Evolutionary conservation across 331 rosid species (phyloP), one percentile per base, ranked within the genome.

Genomic region (Cydonia oblonga): DNA sequence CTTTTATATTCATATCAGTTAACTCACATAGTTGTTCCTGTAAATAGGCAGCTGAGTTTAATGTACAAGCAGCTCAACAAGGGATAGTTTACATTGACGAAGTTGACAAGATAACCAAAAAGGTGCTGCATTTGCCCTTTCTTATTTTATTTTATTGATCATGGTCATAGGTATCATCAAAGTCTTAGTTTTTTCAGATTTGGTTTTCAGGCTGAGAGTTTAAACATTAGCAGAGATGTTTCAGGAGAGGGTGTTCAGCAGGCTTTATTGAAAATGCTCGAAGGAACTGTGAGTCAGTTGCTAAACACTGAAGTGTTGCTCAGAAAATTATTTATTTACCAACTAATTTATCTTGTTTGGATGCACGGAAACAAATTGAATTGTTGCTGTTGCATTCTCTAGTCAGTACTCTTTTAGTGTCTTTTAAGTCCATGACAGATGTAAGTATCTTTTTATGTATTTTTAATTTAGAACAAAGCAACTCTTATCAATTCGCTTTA

Each of bases 231-330:
- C 80, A 86, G 98, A 75, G 98, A 95, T 83, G 98, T 95, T 58
- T 95, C 98, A 1, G 98, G 98, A 11, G 98, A 95, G 80, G 98
- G 98, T 72, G 98, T 95, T 80, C 98, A 95, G 71, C 97, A 95
- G 81, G 98, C 97, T 68, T 83, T 95, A 32, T 84, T 95, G 53
- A 95, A 95, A 87, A 91, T 95, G 97, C 96, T 95, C 35, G 98
- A 95, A 87, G 98, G 98, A 75, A 95, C 96, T n/a, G 98, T 93
- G 84, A 81, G 98, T 89, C 71, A 69, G 72, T 59, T 25, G 64
- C 76, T 60, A 60, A 66, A 28, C 44, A 22, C 33, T 79, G 46
- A 20, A 58, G 38, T 59, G 20, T 69, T 68, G 67, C 28, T 49
- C 72, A 14, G 7, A 11, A 20, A 15, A 29, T 69, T n/a, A 69